Evolutionary conservation across 2,329 filamentous ascomycete genomes (phyloP).

Genomic region (Xylaria polymorpha): DNA sequence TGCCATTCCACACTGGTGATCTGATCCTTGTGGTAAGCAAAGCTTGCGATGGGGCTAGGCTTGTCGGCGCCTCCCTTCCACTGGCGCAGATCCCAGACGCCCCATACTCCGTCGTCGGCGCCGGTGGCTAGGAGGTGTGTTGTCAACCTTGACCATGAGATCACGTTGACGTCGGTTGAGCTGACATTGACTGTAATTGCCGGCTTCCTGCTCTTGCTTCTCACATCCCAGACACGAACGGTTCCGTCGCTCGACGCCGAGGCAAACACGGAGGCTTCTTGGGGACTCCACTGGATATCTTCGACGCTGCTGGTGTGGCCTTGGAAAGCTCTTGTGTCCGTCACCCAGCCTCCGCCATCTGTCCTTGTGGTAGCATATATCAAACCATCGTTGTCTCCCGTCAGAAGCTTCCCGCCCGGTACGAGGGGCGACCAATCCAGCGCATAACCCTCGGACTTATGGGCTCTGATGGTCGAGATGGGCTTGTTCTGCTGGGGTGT

Average conservation of each 20-base stretch:
- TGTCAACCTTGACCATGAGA: conserved; percentile 93
- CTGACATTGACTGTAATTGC: conserved; percentile 88
- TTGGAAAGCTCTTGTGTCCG: conserved; percentile 83
- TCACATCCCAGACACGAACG: conserved; percentile 94
- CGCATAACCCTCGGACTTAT: conserved; percentile 94
- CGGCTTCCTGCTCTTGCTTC: conserved; percentile 89
- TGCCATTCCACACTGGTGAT: conserved; percentile 98
- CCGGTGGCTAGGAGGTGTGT: conserved; percentile 91
- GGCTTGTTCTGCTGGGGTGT: conserved; percentile 89
- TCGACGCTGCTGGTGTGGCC: conserved; percentile 90
- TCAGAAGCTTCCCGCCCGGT: conserved; percentile 85
- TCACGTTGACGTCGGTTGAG: conserved; percentile 90
- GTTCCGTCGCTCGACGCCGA: conserved; percentile 95
- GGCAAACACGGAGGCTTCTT: conserved; percentile 91
- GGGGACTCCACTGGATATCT: conserved; percentile 96
- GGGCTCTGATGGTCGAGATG: conserved; percentile 85
- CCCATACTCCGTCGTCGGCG: conserved; percentile 93
- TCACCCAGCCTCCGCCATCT: conserved; percentile 89
- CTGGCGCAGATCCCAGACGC: conserved; percentile 93
- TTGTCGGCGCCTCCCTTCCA: conserved; percentile 80
- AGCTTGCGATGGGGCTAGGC: conserved; percentile 88
- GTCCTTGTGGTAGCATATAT: conserved; percentile 91
- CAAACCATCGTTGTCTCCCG: conserved; percentile 88
- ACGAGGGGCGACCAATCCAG: conserved; percentile 94
- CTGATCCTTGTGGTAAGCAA: conserved; percentile 95